Evolutionary conservation across 1,284 basidiomycete species (phyloP), one percentile per base, ranked within the genome.

Genomic region (Mycocalia duriaeana): DNA sequence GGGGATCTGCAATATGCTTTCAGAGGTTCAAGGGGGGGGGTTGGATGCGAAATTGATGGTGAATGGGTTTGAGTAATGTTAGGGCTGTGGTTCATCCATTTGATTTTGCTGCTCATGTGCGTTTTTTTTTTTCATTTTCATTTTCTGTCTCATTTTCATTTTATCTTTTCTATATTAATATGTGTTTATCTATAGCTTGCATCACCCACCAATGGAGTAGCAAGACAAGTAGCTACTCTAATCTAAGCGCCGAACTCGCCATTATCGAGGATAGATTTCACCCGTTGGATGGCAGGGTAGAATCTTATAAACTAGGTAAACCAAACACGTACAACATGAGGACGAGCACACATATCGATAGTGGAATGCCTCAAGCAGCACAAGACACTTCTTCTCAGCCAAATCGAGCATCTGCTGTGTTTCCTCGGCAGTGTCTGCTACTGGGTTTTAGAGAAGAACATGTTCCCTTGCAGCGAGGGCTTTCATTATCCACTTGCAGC

Each of bases 401-500:
- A 79, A 58, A 23, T 73, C 73, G 48, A 82, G 80, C 69, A 85
- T 73, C 26, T 64, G 53, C 8, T 59, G 69, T 0, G 77, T 76
- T 56, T 89, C 85, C 23, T 77, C 76, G 3, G 77, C 77, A 0
- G 77, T 82, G 52, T 81, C 61, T 1, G 79, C 68, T 24, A 76
- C 71, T 0, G 85, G 86, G 58, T 88, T 88, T 59, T 89, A 86
- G 5, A 85, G 67, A 3, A 89, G 64, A 9, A 89, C 84, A 54
- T 88, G 85, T 60, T 89, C 88, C 2, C 83, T 81, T 1, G 81
- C 79, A 5, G 68, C 65, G 20, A 89, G 70, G 4, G 82, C 82
- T 53, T 85, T 86, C 75, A 85, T 82, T 1, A 84, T 83, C 85
- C 85, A 89, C 55, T 88, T 84, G 51, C 73, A 85, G 56, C 89